Evolutionary conservation across 257 asterid genomes (phyloP), one percentile per base, ranked within the genome.

Genomic region (Solanum etuberosum): DNA sequence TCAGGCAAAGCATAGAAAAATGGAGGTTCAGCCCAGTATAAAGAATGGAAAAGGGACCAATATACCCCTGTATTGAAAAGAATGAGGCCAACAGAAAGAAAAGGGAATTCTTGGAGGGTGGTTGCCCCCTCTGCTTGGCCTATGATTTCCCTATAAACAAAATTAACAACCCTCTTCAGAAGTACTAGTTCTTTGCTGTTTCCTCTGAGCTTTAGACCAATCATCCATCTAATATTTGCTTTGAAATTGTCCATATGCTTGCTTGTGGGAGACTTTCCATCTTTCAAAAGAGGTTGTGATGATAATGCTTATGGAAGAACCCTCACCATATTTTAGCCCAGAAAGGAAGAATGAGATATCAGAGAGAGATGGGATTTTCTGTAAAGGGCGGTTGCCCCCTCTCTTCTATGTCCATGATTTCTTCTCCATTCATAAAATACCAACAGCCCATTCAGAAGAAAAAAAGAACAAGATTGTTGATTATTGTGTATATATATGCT

Each of bases 331-430:
- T 7, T 83, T 31, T 57, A 83, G 74, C 63, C 63, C 81, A 67
- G 78, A 85, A 85, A 71, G 37, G 25, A 48, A 27, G 65, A 70
- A 37, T 85, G 87, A 85, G 83, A 29, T 8, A 85, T 20, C 40
- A 76, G 27, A 57, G 89, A 76, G 90, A 70, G 85, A 77, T 38
- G 91, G 89, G 84, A 63, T 74, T 87, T 73, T 87, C 78, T 34
- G 40, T 27, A 7, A 48, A 81, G 92, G 90, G 90, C 88, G 87
- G 92, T 90, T 91, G 89, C 85, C 83, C 27, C 89, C 90, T 88
- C 92, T 88, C 87, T 78, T 68, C 70, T 59, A 32, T 84, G 87
- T 83, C 88, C 12, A 35, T 84, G 92, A 89, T 90, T 68, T 86
- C 81, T 73, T 78, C 15, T 78, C 25, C 61, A 78, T 27, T 46